A percentile compares a stretch with the other conserved stretches of the same genome.
phyloP scores from a whole-genome alignment of 495 filamentous ascomycete species.

The Lasiosphaeria miniovina region DNA sequence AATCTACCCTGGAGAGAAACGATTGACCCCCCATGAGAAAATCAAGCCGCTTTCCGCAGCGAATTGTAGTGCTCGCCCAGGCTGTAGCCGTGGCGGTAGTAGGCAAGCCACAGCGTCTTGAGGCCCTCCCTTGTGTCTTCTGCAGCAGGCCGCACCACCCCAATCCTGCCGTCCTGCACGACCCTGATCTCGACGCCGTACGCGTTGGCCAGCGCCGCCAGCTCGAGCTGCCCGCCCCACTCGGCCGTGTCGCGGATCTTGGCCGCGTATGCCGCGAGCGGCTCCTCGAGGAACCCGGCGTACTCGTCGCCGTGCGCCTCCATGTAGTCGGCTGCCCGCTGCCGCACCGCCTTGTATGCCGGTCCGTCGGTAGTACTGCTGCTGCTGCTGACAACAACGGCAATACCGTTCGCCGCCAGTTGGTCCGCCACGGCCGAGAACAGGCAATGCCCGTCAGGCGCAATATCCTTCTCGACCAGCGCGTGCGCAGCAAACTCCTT shows the following conservation, averaged over 20 bases:
- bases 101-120: conserved; percentile 79
- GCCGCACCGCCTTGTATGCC: conserved; percentile 53
- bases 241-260: conserved; percentile 87
- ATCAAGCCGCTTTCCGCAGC: conserved; percentile 37
- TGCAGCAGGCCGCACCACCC: conserved; percentile 61
- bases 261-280: conserved; percentile 65
- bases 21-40: neutral
- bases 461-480: conserved; percentile 74
- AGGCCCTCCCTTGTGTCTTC: conserved; percentile 23
- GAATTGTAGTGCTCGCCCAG: conserved; percentile 98
- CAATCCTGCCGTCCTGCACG: conserved; percentile 76
- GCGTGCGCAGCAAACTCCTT: conserved; percentile 56
- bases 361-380: neutral
- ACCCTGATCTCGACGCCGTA: conserved; percentile 83
- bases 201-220: conserved; percentile 76
- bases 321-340: conserved; percentile 58
- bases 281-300: conserved; percentile 73
- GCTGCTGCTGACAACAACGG: conserved; percentile 25
- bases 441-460: conserved; percentile 92
- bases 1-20: too few species aligned
- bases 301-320: conserved; percentile 50
- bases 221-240: conserved; percentile 93
- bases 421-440: conserved; percentile 91
- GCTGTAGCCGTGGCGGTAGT: conserved; percentile 89
- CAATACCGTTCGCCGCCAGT: conserved; percentile 48